These are phyloP conservation scores for Sabuloglossum arenarium DNA, from an alignment of 495 filamentous ascomycete genomes.

Conservation along the genomic window DNA sequence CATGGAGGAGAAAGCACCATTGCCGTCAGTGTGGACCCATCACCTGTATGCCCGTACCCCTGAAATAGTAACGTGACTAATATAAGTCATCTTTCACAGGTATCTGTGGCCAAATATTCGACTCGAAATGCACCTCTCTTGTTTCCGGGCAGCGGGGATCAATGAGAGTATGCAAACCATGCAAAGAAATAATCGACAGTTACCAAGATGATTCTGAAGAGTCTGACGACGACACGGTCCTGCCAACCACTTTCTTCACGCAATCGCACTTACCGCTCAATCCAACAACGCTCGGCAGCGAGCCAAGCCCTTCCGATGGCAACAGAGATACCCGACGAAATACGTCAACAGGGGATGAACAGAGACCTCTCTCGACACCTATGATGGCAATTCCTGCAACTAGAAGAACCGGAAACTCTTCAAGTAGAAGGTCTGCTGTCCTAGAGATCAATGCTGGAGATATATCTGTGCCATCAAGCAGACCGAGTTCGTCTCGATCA, in stretches of 20 bases:
- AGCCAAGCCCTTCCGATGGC: neutral
- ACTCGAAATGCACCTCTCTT: slow-evolving; percentile 83
- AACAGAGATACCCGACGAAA: neutral
- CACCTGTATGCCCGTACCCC: neutral
- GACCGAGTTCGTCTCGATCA: slow-evolving; percentile 85
- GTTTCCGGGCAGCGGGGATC: slow-evolving; percentile 74
- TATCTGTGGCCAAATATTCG: slow-evolving; percentile 85
- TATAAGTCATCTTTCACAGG: slow-evolving; percentile 11
- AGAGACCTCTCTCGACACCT: slow-evolving; percentile 17
- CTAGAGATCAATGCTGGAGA: slow-evolving; percentile 63
- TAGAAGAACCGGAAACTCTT: slow-evolving; percentile 57
- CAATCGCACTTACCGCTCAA: neutral
- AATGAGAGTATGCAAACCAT: slow-evolving; percentile 86
- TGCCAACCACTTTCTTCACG: slow-evolving; percentile 25
- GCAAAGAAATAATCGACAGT: slow-evolving; percentile 75
- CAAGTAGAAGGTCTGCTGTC: slow-evolving; percentile 68
- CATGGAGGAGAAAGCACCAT: slow-evolving; percentile 91
- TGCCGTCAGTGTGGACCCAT: slow-evolving; percentile 39
- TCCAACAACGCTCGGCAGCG: neutral
- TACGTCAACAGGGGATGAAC: neutral
- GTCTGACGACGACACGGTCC: slow-evolving; percentile 46
- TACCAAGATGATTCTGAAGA: slow-evolving; percentile 86
- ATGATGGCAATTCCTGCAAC: slow-evolving; percentile 79
- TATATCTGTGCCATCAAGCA: slow-evolving; percentile 36
- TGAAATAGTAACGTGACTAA: neutral